Base-by-base conservation (phyloP, 2,329 filamentous ascomycete genomes). In the Phaeoacremonium minimum region DNA sequence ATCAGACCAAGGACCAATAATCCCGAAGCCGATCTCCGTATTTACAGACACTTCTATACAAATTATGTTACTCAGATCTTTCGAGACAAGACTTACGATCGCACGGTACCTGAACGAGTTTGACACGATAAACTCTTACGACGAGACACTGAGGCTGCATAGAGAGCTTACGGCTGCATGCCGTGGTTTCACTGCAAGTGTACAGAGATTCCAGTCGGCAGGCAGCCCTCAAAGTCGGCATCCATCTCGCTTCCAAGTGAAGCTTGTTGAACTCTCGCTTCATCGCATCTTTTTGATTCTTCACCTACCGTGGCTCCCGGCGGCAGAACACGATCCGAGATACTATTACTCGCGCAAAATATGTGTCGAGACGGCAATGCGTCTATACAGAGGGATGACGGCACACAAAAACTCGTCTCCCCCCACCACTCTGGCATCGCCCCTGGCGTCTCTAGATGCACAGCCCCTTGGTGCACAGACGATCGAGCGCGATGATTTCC, bases 1-100 rank as follows among this genome's bases (percentile, higher is more conserved):
- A 7, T 48, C 52, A 15, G 55, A 57, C 6, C 41, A 50, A 6
- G 35, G 46, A 18, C 37, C 43, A 13, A 35, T 45, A 7, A 19
- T 37, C 43, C 41, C 43, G 9, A 32, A 48, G 45, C 42, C 51
- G 44, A 35, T 39, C 2, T 44, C 48, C 15, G 45, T 42, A 7
- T 66, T 63, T 33, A 74, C 75, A 0, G 63, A 74, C 30, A 71
- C 67, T 37, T 74, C 74, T 0, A 53, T 77, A 2, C 63, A 72
- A 22, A 57, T 77, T 3, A 62, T 67, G 2, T 49, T 73, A 0
- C 45, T 66, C 14, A 59, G 58, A 32, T 69, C 71, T 0, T 59
- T 72, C 5, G 52, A 62, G 0, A 50, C 63, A 1, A 63, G 73
- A 1, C 51, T 75, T 2, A 54, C 59, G 7, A 60, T 75, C 7